Conservation (phyloP, 2,329 filamentous ascomycete genomes). For the Cercospora sp. region DNA sequence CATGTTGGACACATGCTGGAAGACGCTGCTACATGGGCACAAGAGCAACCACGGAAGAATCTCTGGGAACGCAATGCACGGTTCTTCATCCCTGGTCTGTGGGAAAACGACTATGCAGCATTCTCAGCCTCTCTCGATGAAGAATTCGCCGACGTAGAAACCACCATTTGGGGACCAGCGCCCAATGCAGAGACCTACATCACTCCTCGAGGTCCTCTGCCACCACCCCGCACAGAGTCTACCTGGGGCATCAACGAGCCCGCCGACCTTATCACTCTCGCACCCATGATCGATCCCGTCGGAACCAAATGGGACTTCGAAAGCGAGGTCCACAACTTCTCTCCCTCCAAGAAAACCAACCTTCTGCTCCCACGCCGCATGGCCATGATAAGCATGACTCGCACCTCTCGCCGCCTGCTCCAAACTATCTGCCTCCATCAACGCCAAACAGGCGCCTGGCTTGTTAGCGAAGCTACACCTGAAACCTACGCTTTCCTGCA, state of each 20-base stretch:
- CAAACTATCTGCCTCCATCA: constrained; percentile 41
- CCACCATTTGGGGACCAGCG: constrained; percentile 63
- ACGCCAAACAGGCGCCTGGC: constrained; percentile 27
- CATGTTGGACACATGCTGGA: constrained; percentile 58
- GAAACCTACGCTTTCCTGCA: constrained; percentile 79
- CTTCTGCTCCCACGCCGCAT: constrained; percentile 59
- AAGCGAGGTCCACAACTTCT: constrained; percentile 57
- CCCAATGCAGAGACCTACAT: constrained; percentile 53
- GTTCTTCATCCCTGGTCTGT: constrained; percentile 69
- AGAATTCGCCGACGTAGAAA: constrained; percentile 56
- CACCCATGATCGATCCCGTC: constrained; percentile 70
- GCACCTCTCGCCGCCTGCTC: constrained; percentile 67
- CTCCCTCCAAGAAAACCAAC: not conserved
- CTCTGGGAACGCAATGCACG: constrained; percentile 71
- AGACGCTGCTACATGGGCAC: constrained; percentile 52
- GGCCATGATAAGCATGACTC: constrained; percentile 71
- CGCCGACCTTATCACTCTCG: constrained; percentile 68
- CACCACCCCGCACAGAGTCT: constrained; percentile 62
- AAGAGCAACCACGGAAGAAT: constrained; percentile 65
- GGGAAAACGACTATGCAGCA: constrained; percentile 34
- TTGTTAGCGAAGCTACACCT: constrained; percentile 75
- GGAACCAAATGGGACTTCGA: constrained; percentile 69
- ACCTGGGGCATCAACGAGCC: constrained; percentile 73
- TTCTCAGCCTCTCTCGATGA: constrained; percentile 36
- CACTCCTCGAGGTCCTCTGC: constrained; percentile 47